Evolutionary conservation across 306 rosid genomes (phyloP), one percentile per base, ranked within the genome.

Genomic region (Quercus berberidifolia): DNA sequence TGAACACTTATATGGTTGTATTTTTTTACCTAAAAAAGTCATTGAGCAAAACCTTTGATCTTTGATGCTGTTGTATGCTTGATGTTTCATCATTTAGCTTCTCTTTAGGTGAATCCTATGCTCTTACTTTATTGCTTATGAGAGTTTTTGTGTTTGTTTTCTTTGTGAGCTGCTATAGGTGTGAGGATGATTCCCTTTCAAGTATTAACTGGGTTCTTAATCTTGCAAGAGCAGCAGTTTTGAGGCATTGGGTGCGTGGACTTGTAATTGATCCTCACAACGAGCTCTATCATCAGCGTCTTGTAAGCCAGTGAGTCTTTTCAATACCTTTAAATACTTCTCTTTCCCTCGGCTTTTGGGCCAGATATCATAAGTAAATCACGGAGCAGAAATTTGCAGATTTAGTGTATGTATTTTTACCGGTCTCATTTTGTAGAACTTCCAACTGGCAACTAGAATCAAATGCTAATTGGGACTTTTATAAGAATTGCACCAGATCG

Each of bases 211-310:
- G 99, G 99, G 97, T 94, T 72, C 97, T 94, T 76, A 92, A 89
- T 87, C 97, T 91, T 77, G 99, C 99, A 75, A 90, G 74, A 86
- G 87, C 92, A 74, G 97, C 94, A 23, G 97, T 91, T 30, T 83
- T 92, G 71, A 94, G 99, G 90, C 95, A 94, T 25, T 97, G 99
- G 70, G 93, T 94, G 69, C 92, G 90, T 71, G 99, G 99, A 73
- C 97, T 94, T 79, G 97, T 94, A 82, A 94, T 94, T 83, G 99
- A 94, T 88, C 99, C 97, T 80, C 90, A 94, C 81, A 94, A 94
- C 9, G 97, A 94, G 90, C 97, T 94, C 35, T 97, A 94, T 85
- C 97, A 92, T 84, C 99, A 92, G 85, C 93, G 99, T 38, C 85
- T 90, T 88, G 19, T 90, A 20, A 91, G 69, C 83, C 97, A 91